Evolutionary conservation across 2,329 filamentous ascomycete genomes (phyloP), one percentile per base, ranked within the genome.

Genomic region (Arthrobotrys sphaeroides): DNA sequence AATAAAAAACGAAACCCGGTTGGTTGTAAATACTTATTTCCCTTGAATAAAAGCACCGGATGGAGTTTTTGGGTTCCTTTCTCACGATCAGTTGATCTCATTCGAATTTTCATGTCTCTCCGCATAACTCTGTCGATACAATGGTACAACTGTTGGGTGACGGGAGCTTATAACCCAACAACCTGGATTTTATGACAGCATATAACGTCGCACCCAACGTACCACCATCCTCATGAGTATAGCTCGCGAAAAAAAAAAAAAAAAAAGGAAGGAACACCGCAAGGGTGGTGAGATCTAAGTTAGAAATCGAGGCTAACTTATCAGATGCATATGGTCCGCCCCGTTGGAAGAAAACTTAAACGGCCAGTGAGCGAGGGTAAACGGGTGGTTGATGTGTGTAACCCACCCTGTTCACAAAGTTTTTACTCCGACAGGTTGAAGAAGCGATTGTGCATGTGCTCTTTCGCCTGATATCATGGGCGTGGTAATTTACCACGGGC

Each of bases 1-100:
- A n/a, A n/a, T n/a, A n/a, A n/a, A n/a, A n/a, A n/a, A n/a, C 20
- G 24, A 26, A 33, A 49, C 16, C n/a, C 45, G 47, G 47, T 31
- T 53, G 47, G 47, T 20, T 53, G 47, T 53, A 53, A 31, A 53
- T 53, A 53, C 47, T 26, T 26, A 31, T 33, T 53, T 26, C 18
- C 43, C 26, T 47, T 47, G 31, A 55, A 55, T 55, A 55, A 55
- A 55, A 38, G 51, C 51, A 55, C 51, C 5, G 51, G 31, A 38
- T n/a, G 51, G 51, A 55, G 51, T 55, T 55, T 24, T 22, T 7
- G 51, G 16, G 6, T 20, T 38, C 16, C 7, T 1, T 13, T 38
- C 9, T 13, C 22, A 36, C 7, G 12, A 16, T 16, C 2, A 22
- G 7, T 43, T 9, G 5, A 22, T 47, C 18, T 26, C 18, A 22